Conservation (phyloP, 129 eudicot species). For the Tanacetum coccineum region DNA sequence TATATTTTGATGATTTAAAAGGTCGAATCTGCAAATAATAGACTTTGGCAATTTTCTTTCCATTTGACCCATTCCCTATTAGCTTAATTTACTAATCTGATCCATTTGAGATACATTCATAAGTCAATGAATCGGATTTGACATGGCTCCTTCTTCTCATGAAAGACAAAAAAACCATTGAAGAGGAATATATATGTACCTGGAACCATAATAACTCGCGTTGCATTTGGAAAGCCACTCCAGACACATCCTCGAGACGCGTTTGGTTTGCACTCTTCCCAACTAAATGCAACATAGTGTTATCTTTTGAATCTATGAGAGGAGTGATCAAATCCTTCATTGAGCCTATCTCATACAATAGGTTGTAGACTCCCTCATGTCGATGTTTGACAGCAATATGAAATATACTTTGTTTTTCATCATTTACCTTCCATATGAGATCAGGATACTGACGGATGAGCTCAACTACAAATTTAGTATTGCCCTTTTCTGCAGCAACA, state of each 20-base stretch:
- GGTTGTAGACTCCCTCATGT: conserved; percentile 15
- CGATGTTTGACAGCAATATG: conserved; percentile 16
- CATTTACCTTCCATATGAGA: conserved; percentile 20
- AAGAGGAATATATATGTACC: conserved; percentile 21
- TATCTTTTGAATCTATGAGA: neutral
- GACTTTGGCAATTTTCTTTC: too few species aligned
- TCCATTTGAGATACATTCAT: too few species aligned
- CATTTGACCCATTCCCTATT: too few species aligned
- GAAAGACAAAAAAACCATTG: neutral
- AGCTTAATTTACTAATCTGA: too few species aligned
- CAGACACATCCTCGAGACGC: conserved; percentile 31
- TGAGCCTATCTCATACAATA: conserved; percentile 15
- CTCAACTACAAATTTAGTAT: conserved; percentile 15
- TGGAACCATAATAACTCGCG: conserved; percentile 42
- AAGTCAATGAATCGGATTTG: too few species aligned
- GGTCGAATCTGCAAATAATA: too few species aligned
- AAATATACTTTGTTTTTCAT: neutral
- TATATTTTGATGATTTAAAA: too few species aligned
- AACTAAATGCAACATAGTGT: conserved; percentile 24
- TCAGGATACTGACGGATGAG: conserved; percentile 23
- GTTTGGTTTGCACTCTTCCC: conserved; percentile 27
- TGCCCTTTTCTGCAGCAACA: conserved; percentile 33
- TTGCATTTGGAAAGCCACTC: conserved; percentile 50
- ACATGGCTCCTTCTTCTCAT: too few species aligned
- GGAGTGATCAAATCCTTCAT: conserved; percentile 17